These are phyloP conservation scores for Penicillium maclennaniae DNA, from an alignment of 495 filamentous ascomycete genomes.

Conservation along the genomic window DNA sequence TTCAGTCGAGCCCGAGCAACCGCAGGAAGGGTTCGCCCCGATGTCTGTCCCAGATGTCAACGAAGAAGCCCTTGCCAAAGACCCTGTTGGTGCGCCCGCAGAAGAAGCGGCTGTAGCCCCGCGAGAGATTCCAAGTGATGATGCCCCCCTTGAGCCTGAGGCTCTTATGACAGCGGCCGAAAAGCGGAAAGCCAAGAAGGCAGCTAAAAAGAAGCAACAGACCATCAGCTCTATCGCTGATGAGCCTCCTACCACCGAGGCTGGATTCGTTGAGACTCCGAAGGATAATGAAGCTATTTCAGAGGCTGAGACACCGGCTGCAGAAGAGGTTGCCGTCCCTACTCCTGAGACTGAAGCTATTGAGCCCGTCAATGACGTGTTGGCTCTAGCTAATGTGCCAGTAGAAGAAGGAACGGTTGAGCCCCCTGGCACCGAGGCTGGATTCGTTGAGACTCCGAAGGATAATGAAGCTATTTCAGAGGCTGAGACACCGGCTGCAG, in stretches of 20 bases:
- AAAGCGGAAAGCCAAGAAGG: not conserved
- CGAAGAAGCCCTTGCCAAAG: not conserved
- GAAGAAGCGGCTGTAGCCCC: conserved; percentile 3
- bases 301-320: not conserved
- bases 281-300: not conserved
- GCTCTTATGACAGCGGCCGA: not conserved
- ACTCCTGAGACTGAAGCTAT: not conserved
- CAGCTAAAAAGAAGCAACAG: conserved; percentile 4
- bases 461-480: not conserved
- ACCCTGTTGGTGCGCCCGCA: not conserved
- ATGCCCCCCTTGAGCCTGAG: not conserved
- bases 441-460: not conserved
- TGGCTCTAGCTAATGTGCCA: not conserved
- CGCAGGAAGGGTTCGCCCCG: not conserved
- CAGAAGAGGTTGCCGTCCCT: not conserved
- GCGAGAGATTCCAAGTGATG: not conserved
- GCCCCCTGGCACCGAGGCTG: not conserved
- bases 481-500: not conserved
- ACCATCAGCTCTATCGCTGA: not conserved
- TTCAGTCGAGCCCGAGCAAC: conserved; percentile 2
- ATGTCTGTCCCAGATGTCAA: not conserved
- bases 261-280: not conserved
- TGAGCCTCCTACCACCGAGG: not conserved
- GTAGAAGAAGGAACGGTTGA: not conserved
- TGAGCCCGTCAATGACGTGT: not conserved